phyloP scores from a whole-genome alignment of 352 stramenopile genomes.

The Plasmopara muralis region DNA sequence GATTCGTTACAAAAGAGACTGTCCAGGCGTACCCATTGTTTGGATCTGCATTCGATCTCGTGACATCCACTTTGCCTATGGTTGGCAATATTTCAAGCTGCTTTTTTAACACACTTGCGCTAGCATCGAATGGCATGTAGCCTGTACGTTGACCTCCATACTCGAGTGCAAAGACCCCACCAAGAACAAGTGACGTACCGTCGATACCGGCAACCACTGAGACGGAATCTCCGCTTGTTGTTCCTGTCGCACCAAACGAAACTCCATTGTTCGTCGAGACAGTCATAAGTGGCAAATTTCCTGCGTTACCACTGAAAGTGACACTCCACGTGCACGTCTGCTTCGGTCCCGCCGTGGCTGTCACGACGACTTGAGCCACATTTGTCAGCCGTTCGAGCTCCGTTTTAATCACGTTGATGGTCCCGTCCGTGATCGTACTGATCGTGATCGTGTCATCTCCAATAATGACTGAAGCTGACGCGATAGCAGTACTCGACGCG shows the following conservation, averaged over 20 bases:
- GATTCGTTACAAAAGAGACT: constrained; percentile 89
- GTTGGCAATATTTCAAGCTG: constrained; percentile 88
- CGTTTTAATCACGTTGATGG: constrained; percentile 91
- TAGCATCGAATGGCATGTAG: constrained; percentile 87
- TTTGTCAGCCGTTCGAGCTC: constrained; percentile 89
- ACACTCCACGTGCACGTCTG: constrained; percentile 88
- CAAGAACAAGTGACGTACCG: constrained; percentile 50
- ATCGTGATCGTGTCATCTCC: constrained; percentile 83
- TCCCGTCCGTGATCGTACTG: constrained; percentile 61
- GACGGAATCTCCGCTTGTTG: constrained; percentile 37
- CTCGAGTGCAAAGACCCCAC: constrained; percentile 82
- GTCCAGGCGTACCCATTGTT: constrained; percentile 92
- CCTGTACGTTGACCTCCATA: constrained; percentile 87
- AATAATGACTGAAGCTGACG: constrained; percentile 38
- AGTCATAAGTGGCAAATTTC: constrained; percentile 55
- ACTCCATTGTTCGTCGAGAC: constrained; percentile 38
- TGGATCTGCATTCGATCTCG: constrained; percentile 76
- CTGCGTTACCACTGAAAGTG: constrained; percentile 93
- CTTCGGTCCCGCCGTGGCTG: constrained; percentile 35
- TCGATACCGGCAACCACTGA: constrained; percentile 28
- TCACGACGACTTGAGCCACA: constrained; percentile 87
- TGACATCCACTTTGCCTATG: constrained; percentile 84
- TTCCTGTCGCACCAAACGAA: constrained; percentile 30
- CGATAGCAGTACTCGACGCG: constrained; percentile 25
- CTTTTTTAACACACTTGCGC: constrained; percentile 80